Percentiles rank a stretch among this genome's conserved stretches.
These are phyloP conservation scores for Singerocomus rubriflavus DNA, from an alignment of 1,284 basidiomycete species.

Conservation along the genomic window DNA sequence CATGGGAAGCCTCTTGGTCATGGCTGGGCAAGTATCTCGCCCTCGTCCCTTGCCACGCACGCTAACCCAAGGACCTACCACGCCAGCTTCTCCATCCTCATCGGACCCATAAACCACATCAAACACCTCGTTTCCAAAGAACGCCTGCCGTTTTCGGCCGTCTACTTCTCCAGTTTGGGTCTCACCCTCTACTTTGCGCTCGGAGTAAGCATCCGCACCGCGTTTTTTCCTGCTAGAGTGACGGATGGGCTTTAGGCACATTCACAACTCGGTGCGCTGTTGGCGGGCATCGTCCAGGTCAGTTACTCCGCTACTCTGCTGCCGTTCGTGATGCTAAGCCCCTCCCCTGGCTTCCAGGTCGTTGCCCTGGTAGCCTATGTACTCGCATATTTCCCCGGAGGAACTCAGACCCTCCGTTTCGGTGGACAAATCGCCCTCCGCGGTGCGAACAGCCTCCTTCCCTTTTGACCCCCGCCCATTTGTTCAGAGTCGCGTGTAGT, in stretches of 20 bases:
- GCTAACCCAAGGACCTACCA: background rate
- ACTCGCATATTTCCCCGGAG: conserved; percentile 90
- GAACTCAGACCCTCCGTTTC: conserved; percentile 75
- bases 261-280: conserved; percentile 80
- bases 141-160: conserved; percentile 81
- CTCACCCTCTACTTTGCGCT: conserved; percentile 89
- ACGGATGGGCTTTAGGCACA: conserved; percentile 47
- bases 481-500: background rate
- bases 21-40: conserved; percentile 64
- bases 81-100: conserved; percentile 75
- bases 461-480: conserved; percentile 38
- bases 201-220: conserved; percentile 47
- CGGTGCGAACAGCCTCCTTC: conserved; percentile 76
- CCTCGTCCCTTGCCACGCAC: background rate
- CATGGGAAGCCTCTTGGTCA: conserved; percentile 79
- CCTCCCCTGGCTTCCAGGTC: conserved; percentile 43
- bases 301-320: background rate
- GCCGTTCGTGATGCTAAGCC: background rate
- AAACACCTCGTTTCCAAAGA: conserved; percentile 87
- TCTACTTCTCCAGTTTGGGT: conserved; percentile 79
- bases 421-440: conserved; percentile 80
- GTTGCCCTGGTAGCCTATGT: conserved; percentile 83
- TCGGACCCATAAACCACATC: conserved; percentile 82
- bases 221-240: background rate
- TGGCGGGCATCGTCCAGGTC: conserved; percentile 78